Evolutionary conservation across 352 stramenopile genomes (phyloP).

Genomic region (Pythium graminicola): DNA sequence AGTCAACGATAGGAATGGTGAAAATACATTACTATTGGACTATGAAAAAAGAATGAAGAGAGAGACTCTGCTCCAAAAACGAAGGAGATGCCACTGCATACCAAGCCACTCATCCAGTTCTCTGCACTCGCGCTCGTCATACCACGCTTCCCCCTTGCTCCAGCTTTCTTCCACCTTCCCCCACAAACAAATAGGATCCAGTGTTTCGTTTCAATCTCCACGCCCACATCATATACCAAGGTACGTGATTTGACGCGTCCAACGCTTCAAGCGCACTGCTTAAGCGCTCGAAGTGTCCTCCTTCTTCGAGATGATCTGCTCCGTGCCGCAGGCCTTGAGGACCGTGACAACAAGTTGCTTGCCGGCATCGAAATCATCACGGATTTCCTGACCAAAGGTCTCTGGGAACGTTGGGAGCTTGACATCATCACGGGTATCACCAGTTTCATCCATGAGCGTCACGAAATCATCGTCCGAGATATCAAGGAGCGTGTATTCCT

Average conservation of each 20-base stretch:
- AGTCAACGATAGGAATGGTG: conserved; percentile 22
- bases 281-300: conserved; percentile 68
- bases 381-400: conserved; percentile 95
- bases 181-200: neutral
- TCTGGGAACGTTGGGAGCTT: conserved; percentile 96
- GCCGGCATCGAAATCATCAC: conserved; percentile 93
- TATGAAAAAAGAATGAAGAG: conserved; percentile 24
- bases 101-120: too few relatives aligned
- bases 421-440: conserved; percentile 97
- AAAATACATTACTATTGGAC: conserved; percentile 31
- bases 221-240: neutral
- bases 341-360: conserved; percentile 96
- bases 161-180: conserved; percentile 21
- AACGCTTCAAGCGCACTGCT: conserved; percentile 13
- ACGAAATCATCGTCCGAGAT: conserved; percentile 98
- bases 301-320: conserved; percentile 98
- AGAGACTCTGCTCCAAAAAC: conserved; percentile 24
- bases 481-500: conserved; percentile 98
- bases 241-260: neutral
- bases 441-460: conserved; percentile 97
- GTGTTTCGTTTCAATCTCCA: conserved; percentile 16
- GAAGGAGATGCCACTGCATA: neutral
- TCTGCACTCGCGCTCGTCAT: neutral
- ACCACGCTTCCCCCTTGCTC: conserved; percentile 4
- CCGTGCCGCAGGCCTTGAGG: conserved; percentile 95